Base-by-base conservation (phyloP, 805 yeast genomes). In the Cyberlindnera japonica region DNA sequence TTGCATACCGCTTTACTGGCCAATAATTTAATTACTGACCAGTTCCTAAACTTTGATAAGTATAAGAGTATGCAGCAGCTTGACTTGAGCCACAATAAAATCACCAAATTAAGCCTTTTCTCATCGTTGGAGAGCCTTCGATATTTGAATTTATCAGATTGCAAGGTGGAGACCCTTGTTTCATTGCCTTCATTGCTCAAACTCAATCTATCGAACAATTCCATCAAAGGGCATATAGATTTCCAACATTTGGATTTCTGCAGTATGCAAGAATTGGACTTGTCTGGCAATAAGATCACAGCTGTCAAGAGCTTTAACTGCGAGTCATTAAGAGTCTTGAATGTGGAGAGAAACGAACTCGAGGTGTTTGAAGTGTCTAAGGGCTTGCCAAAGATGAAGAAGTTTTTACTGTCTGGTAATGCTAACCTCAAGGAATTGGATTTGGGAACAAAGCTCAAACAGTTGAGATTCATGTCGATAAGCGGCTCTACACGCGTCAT, bases 1-100 rank as follows among this genome's bases (percentile, higher is more conserved):
- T 15, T 54, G 6, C 35, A 40, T 22, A 34, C 37, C 1, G 34
- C 49, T 12, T 14, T 43, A 1, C 33, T 57, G 13, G 31, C 53
- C 9, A 15, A 43, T 9, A 57, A 57, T 33, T 32, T 37, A 3
- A 45, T 57, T 10, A 41, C 48, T 26, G 53, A 50, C 32, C 53
- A 53, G 36, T 48, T 53, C 19, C 27, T 43, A 36, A 50, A 42
- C 24, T 44, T 51, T 26, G 35, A 40, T 12, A 45, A 31, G 21
- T 51, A 47, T 28, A 37, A 43, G 23, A 35, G 33, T 24, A 48
- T 74, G 34, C 48, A 51, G 15, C 52, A 51, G 14, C 43, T 69
- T 5, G 63, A 71, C 43, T 48, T 73, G 21, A 65, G 74, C 2
- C 35, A 51, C 12, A 75, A 75, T 50, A 47, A 53, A 9, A 72